Percentiles rank a stretch among this genome's conserved stretches.
These are phyloP conservation scores for Naganishia vishniacii DNA, from an alignment of 768 basidiomycete genomes.

Conservation along the genomic window DNA sequence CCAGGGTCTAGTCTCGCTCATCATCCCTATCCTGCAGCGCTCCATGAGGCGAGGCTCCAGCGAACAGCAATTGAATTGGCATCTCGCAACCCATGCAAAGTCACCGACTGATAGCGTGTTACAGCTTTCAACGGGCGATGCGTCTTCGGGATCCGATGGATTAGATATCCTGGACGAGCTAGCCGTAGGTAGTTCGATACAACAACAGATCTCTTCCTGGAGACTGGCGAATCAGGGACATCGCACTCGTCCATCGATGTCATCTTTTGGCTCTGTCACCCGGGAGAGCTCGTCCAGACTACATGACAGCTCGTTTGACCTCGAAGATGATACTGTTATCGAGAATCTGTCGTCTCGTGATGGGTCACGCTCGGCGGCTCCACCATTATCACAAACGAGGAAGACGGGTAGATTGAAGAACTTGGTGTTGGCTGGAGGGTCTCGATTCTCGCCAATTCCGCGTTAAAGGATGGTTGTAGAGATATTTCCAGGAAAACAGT, in stretches of 20 bases:
- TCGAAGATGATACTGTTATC: constrained; percentile 17
- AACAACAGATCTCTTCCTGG: constrained; percentile 4
- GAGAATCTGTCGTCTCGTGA: constrained; percentile 7
- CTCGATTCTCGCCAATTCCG: constrained; percentile 9
- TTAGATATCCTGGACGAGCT: constrained; percentile 8
- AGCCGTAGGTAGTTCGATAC: constrained; percentile 13
- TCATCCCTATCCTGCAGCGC: not conserved
- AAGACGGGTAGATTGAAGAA: constrained; percentile 19
- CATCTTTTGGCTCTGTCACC: constrained; percentile 15
- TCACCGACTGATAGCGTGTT: constrained; percentile 7
- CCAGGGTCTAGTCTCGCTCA: no score
- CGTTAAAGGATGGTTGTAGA: not conserved
- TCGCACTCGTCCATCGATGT: constrained; percentile 22
- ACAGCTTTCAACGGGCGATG: constrained; percentile 7
- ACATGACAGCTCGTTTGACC: constrained; percentile 16
- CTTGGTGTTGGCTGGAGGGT: constrained; percentile 2
- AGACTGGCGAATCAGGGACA: not conserved
- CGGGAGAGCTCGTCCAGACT: not conserved
- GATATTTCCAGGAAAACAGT: no score
- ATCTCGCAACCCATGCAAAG: not conserved
- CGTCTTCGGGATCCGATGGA: constrained; percentile 18
- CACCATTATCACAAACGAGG: not conserved
- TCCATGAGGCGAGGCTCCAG: not conserved
- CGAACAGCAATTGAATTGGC: constrained; percentile 6
- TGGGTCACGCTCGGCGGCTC: not conserved